These are phyloP conservation scores for Colletotrichum godetiae DNA, from an alignment of 2,329 filamentous ascomycete species.

Conservation along the genomic window DNA sequence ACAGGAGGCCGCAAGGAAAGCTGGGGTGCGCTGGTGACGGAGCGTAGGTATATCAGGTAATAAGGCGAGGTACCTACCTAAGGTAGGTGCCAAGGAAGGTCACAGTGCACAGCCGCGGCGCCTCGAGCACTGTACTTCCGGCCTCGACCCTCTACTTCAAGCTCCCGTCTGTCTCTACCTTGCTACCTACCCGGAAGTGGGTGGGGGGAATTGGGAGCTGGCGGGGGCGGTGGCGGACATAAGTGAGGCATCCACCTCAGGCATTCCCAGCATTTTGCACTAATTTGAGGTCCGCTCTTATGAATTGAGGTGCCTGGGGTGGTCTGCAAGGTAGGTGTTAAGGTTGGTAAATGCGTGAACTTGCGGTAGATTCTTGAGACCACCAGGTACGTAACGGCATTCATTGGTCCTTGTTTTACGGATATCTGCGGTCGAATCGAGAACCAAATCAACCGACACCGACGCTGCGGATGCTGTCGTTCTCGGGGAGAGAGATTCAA, in stretches of 20 bases:
- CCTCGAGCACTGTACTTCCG: not conserved
- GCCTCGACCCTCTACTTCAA: not conserved
- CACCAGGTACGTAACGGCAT: not conserved
- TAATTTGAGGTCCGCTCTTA: too few relatives aligned
- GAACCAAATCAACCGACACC: not conserved
- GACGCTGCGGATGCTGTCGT: not conserved
- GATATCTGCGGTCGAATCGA: not conserved
- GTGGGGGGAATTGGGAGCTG: too few relatives aligned
- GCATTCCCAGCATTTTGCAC: too few relatives aligned
- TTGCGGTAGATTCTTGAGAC: not conserved
- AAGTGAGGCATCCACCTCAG: too few relatives aligned
- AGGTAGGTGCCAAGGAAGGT: slow-evolving; percentile 6
- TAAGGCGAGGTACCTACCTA: not conserved
- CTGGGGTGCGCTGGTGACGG: not conserved
- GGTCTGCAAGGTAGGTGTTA: not conserved
- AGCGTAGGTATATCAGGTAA: not conserved
- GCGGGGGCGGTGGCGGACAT: too few relatives aligned
- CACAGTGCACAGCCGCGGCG: not conserved
- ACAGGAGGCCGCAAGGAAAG: not conserved
- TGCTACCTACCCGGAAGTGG: too few relatives aligned
- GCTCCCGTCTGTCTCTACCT: not conserved
- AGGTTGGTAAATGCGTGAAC: not conserved
- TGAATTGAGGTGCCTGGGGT: too few relatives aligned
- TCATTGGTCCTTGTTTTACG: not conserved
- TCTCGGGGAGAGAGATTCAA: slow-evolving; percentile 1